phyloP scores from a whole-genome alignment of 139 green algal genomes.

The Volvox reticuliferus region DNA sequence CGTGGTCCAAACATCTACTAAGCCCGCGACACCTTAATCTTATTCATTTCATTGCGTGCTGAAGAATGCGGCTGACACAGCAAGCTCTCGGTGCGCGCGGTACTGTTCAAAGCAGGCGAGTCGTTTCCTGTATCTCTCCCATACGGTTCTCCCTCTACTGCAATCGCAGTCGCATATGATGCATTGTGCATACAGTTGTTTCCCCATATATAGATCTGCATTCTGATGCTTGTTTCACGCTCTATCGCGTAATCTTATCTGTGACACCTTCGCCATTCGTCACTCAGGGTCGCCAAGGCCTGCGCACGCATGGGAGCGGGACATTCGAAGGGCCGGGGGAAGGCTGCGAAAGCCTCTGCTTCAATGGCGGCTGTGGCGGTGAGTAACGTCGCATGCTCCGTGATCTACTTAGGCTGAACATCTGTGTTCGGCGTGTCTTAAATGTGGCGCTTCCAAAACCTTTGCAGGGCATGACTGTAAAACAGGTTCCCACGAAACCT shows the following conservation, averaged over 20 bases:
- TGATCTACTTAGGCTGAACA: background rate
- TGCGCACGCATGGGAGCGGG: background rate
- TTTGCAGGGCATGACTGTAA: constrained; percentile 71
- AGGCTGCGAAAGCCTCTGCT: background rate
- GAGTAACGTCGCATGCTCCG: background rate
- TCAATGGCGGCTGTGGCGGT: constrained; percentile 25
- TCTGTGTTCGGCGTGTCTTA: background rate
- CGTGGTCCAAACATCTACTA: too few relatives aligned
- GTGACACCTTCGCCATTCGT: background rate
- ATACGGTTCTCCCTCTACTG: background rate
- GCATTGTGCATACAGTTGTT: background rate
- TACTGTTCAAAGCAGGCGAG: constrained; percentile 1
- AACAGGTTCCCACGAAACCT: constrained; percentile 90
- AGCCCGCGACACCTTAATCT: too few relatives aligned
- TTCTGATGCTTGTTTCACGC: background rate
- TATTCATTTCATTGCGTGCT: too few relatives aligned
- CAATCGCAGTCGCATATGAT: background rate
- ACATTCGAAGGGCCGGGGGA: background rate
- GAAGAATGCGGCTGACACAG: constrained; percentile 9
- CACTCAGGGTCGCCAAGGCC: background rate
- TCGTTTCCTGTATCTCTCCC: background rate
- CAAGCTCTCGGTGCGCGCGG: background rate
- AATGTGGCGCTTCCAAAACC: background rate
- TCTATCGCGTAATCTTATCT: background rate
- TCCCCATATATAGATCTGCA: background rate